A percentile compares a stretch with the other conserved stretches of the same genome.
phyloP scores from a whole-genome alignment of 2,329 filamentous ascomycete species.

The Colletotrichum eremochloae region DNA sequence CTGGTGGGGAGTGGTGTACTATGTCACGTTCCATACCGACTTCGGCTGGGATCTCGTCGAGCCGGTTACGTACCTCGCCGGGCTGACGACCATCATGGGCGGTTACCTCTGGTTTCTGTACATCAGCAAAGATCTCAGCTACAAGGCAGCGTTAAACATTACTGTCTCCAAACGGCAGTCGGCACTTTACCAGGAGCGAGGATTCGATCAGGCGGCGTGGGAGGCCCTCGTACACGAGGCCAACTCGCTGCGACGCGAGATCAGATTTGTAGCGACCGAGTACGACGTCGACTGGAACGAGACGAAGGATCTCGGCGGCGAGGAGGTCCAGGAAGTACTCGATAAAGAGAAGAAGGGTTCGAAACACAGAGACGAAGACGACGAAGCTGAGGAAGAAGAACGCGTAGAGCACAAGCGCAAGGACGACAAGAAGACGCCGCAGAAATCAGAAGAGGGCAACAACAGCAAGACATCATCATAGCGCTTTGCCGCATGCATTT shows the following conservation, averaged over 20 bases:
- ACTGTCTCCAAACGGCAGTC: conserved; percentile 85
- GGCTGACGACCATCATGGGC: conserved; percentile 87
- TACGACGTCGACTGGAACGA: conserved; percentile 95
- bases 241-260: conserved; percentile 81
- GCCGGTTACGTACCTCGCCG: conserved; percentile 89
- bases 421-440: conserved; percentile 46
- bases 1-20: conserved; percentile 89
- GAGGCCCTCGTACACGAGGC: conserved; percentile 83
- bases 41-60: conserved; percentile 93
- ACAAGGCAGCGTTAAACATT: conserved; percentile 87
- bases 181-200: conserved; percentile 79
- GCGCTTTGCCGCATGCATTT: neutral
- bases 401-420: conserved; percentile 52
- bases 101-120: conserved; percentile 96
- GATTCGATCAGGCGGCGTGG: conserved; percentile 84
- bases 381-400: conserved; percentile 55
- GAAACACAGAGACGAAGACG: conserved; percentile 53
- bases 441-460: conserved; percentile 45
- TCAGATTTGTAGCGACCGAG: conserved; percentile 84
- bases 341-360: conserved; percentile 64
- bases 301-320: conserved; percentile 77
- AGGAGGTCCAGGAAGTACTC: conserved; percentile 71
- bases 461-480: conserved; percentile 27
- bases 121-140: conserved; percentile 90
- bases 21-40: conserved; percentile 77